phyloP scores from a whole-genome alignment of 768 basidiomycete species.

The Phylloporus sp. region DNA sequence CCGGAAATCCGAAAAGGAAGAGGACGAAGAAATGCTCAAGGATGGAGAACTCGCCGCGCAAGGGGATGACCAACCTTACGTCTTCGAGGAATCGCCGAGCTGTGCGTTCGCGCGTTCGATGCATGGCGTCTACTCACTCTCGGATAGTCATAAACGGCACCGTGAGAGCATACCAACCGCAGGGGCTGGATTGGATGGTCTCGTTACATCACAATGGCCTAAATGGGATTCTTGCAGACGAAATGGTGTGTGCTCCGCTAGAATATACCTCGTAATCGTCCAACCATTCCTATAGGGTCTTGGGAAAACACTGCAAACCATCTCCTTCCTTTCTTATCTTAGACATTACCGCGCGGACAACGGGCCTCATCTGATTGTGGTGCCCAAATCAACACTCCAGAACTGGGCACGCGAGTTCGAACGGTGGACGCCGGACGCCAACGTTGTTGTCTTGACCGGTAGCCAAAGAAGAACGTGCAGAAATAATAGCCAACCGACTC shows the following conservation, averaged over 20 bases:
- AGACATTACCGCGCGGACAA: constrained; percentile 69
- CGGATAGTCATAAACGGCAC: constrained; percentile 73
- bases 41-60: constrained; percentile 75
- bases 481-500: constrained; percentile 71
- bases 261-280: background rate
- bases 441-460: constrained; percentile 75
- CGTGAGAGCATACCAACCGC: constrained; percentile 93
- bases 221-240: constrained; percentile 95
- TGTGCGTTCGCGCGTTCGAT: constrained; percentile 45
- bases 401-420: constrained; percentile 96
- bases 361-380: constrained; percentile 93
- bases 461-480: constrained; percentile 84
- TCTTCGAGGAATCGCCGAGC: constrained; percentile 90
- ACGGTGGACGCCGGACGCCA: constrained; percentile 87
- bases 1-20: constrained; percentile 98
- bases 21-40: constrained; percentile 92
- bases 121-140: constrained; percentile 4
- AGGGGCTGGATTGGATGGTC: constrained; percentile 97
- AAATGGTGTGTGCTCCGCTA: constrained; percentile 58
- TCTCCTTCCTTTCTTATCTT: constrained; percentile 93
- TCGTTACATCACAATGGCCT: constrained; percentile 93
- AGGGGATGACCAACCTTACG: constrained; percentile 85
- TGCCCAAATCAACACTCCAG: constrained; percentile 97
- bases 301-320: constrained; percentile 97
- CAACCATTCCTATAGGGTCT: constrained; percentile 59